Percentiles rank a stretch among this genome's conserved stretches.
Evolutionary conservation across 768 basidiomycete species (phyloP).

Genomic region (Suillus fuscotomentosus): DNA sequence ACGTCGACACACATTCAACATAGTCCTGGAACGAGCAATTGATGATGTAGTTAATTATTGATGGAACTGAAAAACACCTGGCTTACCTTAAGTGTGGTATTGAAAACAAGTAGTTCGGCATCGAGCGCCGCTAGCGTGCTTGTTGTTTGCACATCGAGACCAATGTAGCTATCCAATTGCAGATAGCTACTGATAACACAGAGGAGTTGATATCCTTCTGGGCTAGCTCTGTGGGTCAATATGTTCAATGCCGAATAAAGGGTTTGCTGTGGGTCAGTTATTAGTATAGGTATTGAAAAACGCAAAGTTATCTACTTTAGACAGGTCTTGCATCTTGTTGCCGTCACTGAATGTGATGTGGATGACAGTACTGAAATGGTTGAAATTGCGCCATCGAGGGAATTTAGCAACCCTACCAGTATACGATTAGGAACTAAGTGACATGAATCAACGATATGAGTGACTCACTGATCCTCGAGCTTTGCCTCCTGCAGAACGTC

Average conservation of each 20-base stretch:
- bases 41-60: too few species aligned
- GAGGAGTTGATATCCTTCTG: conserved; percentile 24
- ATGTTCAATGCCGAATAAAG: not conserved
- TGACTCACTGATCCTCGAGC: too few species aligned
- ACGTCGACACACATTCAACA: not conserved
- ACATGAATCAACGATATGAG: too few species aligned
- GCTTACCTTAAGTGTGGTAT: conserved; percentile 19
- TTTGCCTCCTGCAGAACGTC: too few species aligned
- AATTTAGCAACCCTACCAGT: too few species aligned
- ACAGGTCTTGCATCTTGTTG: conserved; percentile 28
- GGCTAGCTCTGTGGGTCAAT: not conserved
- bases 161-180: conserved; percentile 28
- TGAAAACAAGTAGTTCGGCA: conserved; percentile 19
- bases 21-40: not conserved
- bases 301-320: too few species aligned
- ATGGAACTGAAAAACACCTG: too few species aligned
- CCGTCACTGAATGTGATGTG: conserved; percentile 34
- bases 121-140: conserved; percentile 5
- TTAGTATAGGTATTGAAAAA: too few species aligned
- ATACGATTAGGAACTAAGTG: too few species aligned
- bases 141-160: conserved; percentile 18
- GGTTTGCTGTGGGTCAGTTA: too few species aligned
- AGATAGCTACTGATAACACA: conserved; percentile 28
- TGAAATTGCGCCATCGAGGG: too few species aligned
- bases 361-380: conserved; percentile 9